A percentile compares a stretch with the other conserved stretches of the same genome.
Conservation (phyloP, 2,329 filamentous ascomycete species). For the Lachnellula suecica region DNA sequence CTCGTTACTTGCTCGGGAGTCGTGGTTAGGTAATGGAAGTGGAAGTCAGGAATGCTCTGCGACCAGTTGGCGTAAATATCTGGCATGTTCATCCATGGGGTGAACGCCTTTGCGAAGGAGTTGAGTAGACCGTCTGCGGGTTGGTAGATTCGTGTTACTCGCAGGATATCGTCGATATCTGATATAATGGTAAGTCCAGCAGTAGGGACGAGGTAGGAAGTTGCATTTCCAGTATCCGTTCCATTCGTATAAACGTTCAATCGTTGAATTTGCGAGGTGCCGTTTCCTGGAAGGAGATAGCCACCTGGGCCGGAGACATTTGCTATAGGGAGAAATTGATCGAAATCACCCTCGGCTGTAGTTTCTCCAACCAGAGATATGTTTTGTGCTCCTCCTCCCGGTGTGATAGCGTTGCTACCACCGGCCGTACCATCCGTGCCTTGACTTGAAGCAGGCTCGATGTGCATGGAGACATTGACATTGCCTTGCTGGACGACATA, state of each 20-base stretch:
- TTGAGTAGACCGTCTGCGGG: constrained; percentile 74
- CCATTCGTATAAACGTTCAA: constrained; percentile 68
- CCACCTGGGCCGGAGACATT: constrained; percentile 53
- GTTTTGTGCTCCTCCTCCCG: constrained; percentile 60
- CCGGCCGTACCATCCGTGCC: constrained; percentile 47
- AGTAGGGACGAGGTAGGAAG: constrained; percentile 72
- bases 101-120: constrained; percentile 71
- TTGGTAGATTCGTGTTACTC: constrained; percentile 78
- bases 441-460: constrained; percentile 57
- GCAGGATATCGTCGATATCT: constrained; percentile 78
- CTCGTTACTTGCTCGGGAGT: constrained; percentile 76
- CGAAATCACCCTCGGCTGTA: constrained; percentile 69
- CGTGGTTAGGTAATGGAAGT: constrained; percentile 82
- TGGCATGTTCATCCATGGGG: constrained; percentile 77
- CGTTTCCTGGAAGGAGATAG: constrained; percentile 60
- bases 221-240: constrained; percentile 67
- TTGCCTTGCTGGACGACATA: constrained; percentile 73
- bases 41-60: constrained; percentile 61
- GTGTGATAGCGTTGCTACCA: constrained; percentile 48
- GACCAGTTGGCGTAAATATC: constrained; percentile 77
- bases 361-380: constrained; percentile 65
- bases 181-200: constrained; percentile 70
- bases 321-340: constrained; percentile 64
- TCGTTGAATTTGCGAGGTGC: constrained; percentile 63
- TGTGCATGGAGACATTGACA: constrained; percentile 61